Evolutionary conservation across 2,329 filamentous ascomycete species (phyloP), one percentile per base, ranked within the genome.

Genomic region (Ilyonectria robusta): DNA sequence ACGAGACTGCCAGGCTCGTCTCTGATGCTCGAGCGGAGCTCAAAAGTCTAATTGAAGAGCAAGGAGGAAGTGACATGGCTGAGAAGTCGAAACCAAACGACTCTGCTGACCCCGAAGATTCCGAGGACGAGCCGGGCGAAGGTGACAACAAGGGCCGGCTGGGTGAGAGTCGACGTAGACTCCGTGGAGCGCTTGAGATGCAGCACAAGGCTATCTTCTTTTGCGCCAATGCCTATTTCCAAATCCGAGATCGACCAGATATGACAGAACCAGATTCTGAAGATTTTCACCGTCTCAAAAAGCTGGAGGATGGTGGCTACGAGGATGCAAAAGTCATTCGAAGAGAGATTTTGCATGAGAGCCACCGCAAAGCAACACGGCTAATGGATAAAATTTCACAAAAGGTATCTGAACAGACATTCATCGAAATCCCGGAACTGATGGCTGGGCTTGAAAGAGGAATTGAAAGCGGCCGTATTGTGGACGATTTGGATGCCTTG

Each of bases 181-280:
- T 98, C 23, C 91, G 94, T 10, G 86, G 85, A 21, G 91, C 93
- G 2, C 83, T 97, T 19, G 94, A 97, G 76, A 80, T 97, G 48
- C 88, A 95, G 67, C 95, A 98, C 78, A 90, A 92, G 70, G 94
- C 92, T 33, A 86, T 89, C 1, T 98, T 98, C 81, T 97, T 97
- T 76, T 91, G 91, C 29, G 94, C 92, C 15, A 97, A 94, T 72
- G 92, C 91, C 0, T 91, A 91, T 72, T 98, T 91, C 76, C 94
- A 97, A 76, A 92, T 97, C 68, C 96, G 95, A 76, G 88, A 89
- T 1, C 89, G 95, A 62, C 79, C 87, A 50, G 84, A 88, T 1
- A 82, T 91, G 72, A 94, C 91, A 0, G 77, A 83, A 23, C 89
- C 91, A 1, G 89, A 90, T 6, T 93, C 93, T 0, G 89, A 91